Base-by-base conservation (phyloP, 116 monocot species). In the Cymodocea nodosa region DNA sequence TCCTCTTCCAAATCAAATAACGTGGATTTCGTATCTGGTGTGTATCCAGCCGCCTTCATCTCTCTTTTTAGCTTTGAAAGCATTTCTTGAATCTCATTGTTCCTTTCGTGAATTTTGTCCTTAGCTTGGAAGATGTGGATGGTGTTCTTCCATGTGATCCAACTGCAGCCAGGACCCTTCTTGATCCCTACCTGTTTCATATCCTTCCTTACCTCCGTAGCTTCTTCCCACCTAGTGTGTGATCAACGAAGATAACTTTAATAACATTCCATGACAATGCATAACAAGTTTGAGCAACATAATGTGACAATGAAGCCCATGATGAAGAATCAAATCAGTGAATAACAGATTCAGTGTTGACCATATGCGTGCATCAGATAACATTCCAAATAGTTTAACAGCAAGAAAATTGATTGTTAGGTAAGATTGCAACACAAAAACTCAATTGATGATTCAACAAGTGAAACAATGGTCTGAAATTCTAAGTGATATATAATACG, bases 111-210 rank as follows among this genome's bases (percentile, higher is more conserved):
- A 2, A 9, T 56, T 8, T 12, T 20, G 19, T 70, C 75, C 63
- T 70, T 70, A 10, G 75, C 75, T 50, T 58, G 69, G 59, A 75
- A 75, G 15, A 70, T 23, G 49, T 75, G 75, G 50, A 69, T 49
- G 12, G 25, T 15, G 22, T 59, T 68, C 69, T 64, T 63, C 69
- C 69, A 69, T 54, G 69, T 49, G 2, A 75, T 69, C 75, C 75
- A 75, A 53, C 75, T 70, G 64, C 75, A 75, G 1, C 75, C 75
- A 19, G 75, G 64, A 25, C 35, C 63, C 52, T 75, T 75, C 63
- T 58, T 69, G 49, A 75, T 63, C 1, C 75, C 75, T 24, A 62
- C 57, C 6, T 64, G 19, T 15, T 70, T 64, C 75, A 75, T 75
- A 23, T 56, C 64, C 50, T 64, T 59, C 35, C 75, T 63, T 35